These are phyloP conservation scores for Russula sp. DNA, from an alignment of 768 basidiomycete genomes.

Conservation along the genomic window DNA sequence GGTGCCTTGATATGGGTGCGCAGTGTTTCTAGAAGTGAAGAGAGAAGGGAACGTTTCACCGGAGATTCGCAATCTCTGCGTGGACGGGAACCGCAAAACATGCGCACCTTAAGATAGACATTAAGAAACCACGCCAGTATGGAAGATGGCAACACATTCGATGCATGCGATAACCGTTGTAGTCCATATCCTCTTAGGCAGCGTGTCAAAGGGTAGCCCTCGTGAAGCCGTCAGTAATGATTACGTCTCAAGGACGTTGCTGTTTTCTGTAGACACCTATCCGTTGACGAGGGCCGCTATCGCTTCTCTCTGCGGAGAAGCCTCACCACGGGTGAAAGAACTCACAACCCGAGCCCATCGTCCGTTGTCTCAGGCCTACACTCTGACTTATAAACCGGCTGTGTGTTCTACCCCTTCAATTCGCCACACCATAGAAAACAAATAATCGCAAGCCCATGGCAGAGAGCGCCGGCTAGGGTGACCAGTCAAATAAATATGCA, in stretches of 20 bases:
- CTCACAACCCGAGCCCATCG: constrained; percentile 47
- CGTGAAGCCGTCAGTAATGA: background rate
- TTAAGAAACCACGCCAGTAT: constrained; percentile 36
- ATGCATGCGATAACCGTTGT: constrained; percentile 37
- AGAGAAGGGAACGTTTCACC: constrained; percentile 38
- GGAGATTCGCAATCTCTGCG: background rate
- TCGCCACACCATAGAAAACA: constrained; percentile 53
- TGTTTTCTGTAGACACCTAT: too few relatives aligned
- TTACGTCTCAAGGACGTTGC: background rate
- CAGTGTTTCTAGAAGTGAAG: constrained; percentile 35
- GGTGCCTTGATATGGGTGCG: constrained; percentile 24
- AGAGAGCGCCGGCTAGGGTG: constrained; percentile 46
- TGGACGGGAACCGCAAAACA: background rate
- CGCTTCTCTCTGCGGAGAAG: constrained; percentile 41
- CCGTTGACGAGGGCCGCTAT: too few relatives aligned
- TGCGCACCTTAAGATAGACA: constrained; percentile 33
- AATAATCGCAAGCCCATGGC: constrained; percentile 49
- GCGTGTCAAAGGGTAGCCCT: background rate
- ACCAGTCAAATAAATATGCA: constrained; percentile 55
- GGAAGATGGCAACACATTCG: constrained; percentile 57
- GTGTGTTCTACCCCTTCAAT: constrained; percentile 42
- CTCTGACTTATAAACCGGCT: constrained; percentile 60
- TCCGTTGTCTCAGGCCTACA: constrained; percentile 36
- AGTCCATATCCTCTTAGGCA: background rate
- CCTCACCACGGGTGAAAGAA: constrained; percentile 65